Evolutionary conservation across 2,329 filamentous ascomycete genomes (phyloP).

Genomic region (Teratosphaeriaceae sp.): DNA sequence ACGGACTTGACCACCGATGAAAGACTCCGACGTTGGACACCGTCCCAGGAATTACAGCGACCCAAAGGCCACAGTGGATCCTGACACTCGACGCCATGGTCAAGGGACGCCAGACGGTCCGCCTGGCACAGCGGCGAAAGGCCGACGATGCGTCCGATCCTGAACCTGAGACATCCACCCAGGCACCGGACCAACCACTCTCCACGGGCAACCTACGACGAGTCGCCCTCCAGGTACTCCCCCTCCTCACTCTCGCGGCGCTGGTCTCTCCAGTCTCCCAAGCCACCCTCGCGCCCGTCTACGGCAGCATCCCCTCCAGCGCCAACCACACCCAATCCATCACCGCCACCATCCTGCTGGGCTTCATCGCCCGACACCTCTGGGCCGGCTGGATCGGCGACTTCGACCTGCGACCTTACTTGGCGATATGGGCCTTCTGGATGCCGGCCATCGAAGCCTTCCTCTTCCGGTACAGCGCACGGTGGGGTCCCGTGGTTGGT

Average conservation of each 20-base stretch:
- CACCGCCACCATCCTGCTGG: conserved; percentile 60
- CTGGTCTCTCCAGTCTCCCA: conserved; percentile 65
- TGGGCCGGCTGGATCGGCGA: conserved; percentile 44
- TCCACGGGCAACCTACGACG: neutral
- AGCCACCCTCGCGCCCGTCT: conserved; percentile 75
- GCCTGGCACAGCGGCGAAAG: conserved; percentile 6
- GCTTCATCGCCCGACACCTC: conserved; percentile 54
- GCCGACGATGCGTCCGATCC: neutral
- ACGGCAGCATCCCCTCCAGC: conserved; percentile 72
- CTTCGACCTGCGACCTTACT: conserved; percentile 43
- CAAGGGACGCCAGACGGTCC: conserved; percentile 9
- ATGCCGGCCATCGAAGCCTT: conserved; percentile 67
- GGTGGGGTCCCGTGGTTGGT: conserved; percentile 62
- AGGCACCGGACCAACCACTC: neutral
- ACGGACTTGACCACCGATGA: too few relatives aligned
- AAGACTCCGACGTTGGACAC: too few relatives aligned
- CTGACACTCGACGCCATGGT: too few relatives aligned
- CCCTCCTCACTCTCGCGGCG: conserved; percentile 44
- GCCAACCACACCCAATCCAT: conserved; percentile 61
- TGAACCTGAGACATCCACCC: neutral
- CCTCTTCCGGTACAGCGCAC: conserved; percentile 59
- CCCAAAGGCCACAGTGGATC: too few relatives aligned
- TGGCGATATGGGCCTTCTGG: conserved; percentile 70
- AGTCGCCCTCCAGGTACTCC: neutral
- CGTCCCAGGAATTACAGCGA: too few relatives aligned